phyloP scores from a whole-genome alignment of 768 basidiomycete species.

The Polyporus arcularius region DNA sequence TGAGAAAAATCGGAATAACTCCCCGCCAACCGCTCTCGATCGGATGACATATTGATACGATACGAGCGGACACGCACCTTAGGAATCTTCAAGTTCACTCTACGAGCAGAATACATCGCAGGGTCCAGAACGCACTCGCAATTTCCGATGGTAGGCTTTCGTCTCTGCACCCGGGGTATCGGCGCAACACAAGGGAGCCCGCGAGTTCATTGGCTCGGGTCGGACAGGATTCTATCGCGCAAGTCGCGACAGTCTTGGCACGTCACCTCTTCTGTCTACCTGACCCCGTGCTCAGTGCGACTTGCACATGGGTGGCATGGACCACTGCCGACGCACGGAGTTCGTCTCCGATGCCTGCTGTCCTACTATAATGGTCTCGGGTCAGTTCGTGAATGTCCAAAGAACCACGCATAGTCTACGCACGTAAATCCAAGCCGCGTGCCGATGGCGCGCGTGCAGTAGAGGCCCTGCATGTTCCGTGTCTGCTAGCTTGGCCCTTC shows the following conservation, averaged over 20 bases:
- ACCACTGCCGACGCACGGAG: background rate
- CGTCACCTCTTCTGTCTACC: background rate
- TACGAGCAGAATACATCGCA: background rate
- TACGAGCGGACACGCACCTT: slow-evolving; percentile 9
- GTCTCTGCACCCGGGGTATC: background rate
- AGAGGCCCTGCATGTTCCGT: background rate
- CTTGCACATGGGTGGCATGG: background rate
- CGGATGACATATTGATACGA: background rate
- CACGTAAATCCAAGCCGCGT: slow-evolving; percentile 8
- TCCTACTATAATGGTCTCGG: background rate
- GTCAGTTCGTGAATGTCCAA: background rate
- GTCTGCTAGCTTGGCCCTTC: background rate
- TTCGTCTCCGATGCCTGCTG: background rate
- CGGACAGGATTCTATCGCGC: background rate
- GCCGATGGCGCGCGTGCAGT: background rate
- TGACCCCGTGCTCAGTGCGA: background rate
- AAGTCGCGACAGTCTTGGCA: background rate
- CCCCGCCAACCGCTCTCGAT: slow-evolving; percentile 2
- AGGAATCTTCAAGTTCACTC: background rate
- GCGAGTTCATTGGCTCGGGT: background rate
- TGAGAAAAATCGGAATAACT: slow-evolving; percentile 1
- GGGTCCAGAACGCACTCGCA: slow-evolving; percentile 1
- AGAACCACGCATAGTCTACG: background rate
- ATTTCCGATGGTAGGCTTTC: background rate
- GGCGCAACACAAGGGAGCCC: slow-evolving; percentile 7